Base-by-base conservation (phyloP, 345 rosid species). In the Microthlaspi erraticum region DNA sequence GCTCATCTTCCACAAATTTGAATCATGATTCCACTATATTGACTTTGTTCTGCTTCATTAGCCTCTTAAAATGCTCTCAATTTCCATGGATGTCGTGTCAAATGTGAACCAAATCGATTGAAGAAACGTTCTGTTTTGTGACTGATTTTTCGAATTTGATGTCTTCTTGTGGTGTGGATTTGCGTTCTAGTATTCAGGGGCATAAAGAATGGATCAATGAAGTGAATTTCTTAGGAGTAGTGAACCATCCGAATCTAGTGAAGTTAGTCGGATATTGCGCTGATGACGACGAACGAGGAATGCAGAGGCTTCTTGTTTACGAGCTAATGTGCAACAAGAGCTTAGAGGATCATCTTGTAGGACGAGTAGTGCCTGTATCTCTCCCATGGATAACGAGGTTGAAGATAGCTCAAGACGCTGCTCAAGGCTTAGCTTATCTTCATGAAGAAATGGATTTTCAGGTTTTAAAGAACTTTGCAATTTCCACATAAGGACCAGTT, bases 191-290 rank as follows among this genome's bases (percentile, higher is more conserved):
- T 50, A 68, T 79, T 84, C 94, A 93, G 99, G 99, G 99, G 87
- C 96, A 91, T 68, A 94, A 88, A 81, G 96, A 94, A 80, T 91
- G 99, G 99, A 85, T 94, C 73, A 89, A 91, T 77, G 99, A 94
- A 57, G 97, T 94, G 78, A 89, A 83, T 76, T 91, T 89, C 56
- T 74, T 94, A 68, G 99, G 97, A 14, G 93, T 94, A 19, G 89
- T 91, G 52, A 85, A 91, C 59, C 99, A 94, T 79, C 96, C 93
- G 6, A 94, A 94, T 82, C 93, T 94, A 41, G 99, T 94, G 10
- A 88, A 86, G 73, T 79, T 94, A 53, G 87, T 91, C 19, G 97
- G 98, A 2, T 93, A 93, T 77, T 89, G 97, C 36, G 97, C 94
- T 0, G 98, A 93, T 62, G 97, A 94, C 7, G 95, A 87, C 41